phyloP scores from a whole-genome alignment of 116 monocot genomes.

The Cymodocea nodosa region DNA sequence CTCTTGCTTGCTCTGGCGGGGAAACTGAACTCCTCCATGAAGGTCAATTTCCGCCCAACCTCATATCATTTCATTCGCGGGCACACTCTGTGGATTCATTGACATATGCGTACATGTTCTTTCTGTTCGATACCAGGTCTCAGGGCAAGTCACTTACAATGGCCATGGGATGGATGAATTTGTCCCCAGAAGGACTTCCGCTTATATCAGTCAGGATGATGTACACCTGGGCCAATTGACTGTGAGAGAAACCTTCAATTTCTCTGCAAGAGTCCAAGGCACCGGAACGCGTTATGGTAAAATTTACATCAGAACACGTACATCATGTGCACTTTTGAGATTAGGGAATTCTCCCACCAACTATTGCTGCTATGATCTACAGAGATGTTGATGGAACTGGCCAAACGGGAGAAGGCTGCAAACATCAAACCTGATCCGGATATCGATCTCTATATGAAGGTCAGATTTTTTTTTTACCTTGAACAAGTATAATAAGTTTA shows the following conservation, averaged over 20 bases:
- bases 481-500: background rate
- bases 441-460: constrained; percentile 95
- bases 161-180: constrained; percentile 72
- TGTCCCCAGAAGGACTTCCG: constrained; percentile 64
- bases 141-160: constrained; percentile 62
- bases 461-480: background rate
- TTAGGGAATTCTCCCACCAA: background rate
- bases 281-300: constrained; percentile 42
- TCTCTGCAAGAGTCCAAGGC: constrained; percentile 80
- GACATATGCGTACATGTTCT: background rate
- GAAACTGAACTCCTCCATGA: constrained; percentile 11
- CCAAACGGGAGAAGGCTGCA: constrained; percentile 73
- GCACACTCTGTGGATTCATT: background rate
- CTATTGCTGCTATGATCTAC: background rate
- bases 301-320: background rate
- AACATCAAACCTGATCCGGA: constrained; percentile 90
- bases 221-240: constrained; percentile 74
- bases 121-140: constrained; percentile 18
- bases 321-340: background rate
- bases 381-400: constrained; percentile 83
- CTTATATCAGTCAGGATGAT: constrained; percentile 78
- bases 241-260: constrained; percentile 68
- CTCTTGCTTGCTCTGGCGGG: constrained; percentile 19
- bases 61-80: background rate
- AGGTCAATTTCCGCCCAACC: constrained; percentile 3